These are phyloP conservation scores for Solanum pennellii DNA, from an alignment of 257 asterid species.

Conservation along the genomic window DNA sequence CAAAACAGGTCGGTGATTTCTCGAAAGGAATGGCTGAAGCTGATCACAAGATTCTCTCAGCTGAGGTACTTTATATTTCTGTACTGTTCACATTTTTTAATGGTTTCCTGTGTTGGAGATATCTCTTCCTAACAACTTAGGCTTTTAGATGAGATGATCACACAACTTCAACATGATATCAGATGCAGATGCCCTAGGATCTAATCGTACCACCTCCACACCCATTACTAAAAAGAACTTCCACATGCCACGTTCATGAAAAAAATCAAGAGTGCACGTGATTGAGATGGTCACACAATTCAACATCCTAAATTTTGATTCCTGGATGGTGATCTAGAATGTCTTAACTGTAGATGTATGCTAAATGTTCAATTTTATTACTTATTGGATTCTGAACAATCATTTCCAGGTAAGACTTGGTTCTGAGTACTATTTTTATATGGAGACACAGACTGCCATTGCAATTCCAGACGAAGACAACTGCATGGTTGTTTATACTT, in stretches of 20 bases:
- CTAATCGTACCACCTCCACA: background rate
- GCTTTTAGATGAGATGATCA: background rate
- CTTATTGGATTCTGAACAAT: background rate
- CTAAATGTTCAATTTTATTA: background rate
- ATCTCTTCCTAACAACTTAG: background rate
- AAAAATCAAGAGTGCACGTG: background rate
- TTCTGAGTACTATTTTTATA: constrained; percentile 60
- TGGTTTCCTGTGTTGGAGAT: background rate
- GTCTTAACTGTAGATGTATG: background rate
- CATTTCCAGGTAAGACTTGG: constrained; percentile 41
- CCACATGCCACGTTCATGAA: background rate
- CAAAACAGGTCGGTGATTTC: constrained; percentile 45
- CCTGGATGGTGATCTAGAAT: background rate
- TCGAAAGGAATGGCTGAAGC: constrained; percentile 72
- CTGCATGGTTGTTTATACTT: background rate
- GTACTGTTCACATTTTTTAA: background rate
- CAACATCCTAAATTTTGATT: background rate
- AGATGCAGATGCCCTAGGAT: background rate
- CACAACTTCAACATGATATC: background rate
- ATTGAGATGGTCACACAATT: background rate
- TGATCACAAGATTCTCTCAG: constrained; percentile 48
- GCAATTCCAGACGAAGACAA: constrained; percentile 53
- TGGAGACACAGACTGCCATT: constrained; percentile 72
- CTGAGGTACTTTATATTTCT: constrained; percentile 29
- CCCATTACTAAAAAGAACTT: background rate